phyloP scores from a whole-genome alignment of 768 basidiomycete genomes.

The Lactarius pseudohatsudake region DNA sequence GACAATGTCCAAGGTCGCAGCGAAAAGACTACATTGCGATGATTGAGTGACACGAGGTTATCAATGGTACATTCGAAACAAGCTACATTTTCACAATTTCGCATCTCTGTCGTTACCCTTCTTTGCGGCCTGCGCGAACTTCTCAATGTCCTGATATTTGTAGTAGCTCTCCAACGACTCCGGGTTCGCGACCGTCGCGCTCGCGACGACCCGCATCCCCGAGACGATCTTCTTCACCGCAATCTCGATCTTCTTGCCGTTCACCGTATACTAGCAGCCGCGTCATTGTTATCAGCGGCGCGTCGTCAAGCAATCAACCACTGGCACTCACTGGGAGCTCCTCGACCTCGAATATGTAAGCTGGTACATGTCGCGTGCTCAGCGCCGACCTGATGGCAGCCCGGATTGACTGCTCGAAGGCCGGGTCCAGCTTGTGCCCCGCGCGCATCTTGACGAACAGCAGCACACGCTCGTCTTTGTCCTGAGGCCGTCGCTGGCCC shows the following conservation, averaged over 20 bases:
- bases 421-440: conserved; percentile 45
- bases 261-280: conserved; percentile 61
- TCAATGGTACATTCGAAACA: not conserved
- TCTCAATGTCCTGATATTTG: conserved; percentile 56
- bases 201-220: conserved; percentile 61
- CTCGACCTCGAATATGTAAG: conserved; percentile 58
- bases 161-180: conserved; percentile 64
- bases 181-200: conserved; percentile 75
- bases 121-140: conserved; percentile 17
- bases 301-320: not conserved
- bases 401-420: conserved; percentile 51
- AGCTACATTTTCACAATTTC: conserved; percentile 1
- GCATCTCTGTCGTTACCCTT: not conserved
- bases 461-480: conserved; percentile 72
- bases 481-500: conserved; percentile 56
- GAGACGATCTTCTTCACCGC: conserved; percentile 77
- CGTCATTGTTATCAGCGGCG: not conserved
- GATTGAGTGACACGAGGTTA: not conserved
- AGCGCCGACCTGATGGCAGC: conserved; percentile 55
- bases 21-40: not conserved
- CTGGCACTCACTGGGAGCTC: conserved; percentile 63
- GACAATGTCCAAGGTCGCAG: too few species aligned
- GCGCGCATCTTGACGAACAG: conserved; percentile 68
- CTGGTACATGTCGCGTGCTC: conserved; percentile 75
- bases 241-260: conserved; percentile 78